phyloP scores from a whole-genome alignment of 306 rosid species.

The Lathyrus tuberosus region DNA sequence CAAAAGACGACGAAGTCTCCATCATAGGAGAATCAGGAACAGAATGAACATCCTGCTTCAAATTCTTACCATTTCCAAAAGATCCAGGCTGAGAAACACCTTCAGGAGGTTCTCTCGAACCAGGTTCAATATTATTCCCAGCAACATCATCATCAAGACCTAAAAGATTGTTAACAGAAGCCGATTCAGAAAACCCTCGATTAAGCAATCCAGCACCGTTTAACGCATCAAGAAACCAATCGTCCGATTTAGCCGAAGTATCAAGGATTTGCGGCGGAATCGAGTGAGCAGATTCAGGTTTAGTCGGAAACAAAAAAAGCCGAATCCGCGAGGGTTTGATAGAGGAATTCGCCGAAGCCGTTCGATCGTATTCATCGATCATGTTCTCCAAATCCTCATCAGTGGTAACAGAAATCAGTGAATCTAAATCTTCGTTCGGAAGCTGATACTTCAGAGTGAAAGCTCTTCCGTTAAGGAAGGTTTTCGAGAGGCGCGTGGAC shows the following conservation, averaged over 20 bases:
- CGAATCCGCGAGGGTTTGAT: constrained; percentile 79
- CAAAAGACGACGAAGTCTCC: constrained; percentile 84
- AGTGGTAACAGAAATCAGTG: constrained; percentile 82
- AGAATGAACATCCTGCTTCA: constrained; percentile 82
- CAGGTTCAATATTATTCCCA: constrained; percentile 56
- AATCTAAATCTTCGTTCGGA: constrained; percentile 92
- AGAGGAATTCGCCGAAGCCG: constrained; percentile 47
- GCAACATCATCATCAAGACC: constrained; percentile 72
- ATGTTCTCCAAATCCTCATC: constrained; percentile 95
- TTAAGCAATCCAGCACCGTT: constrained; percentile 67
- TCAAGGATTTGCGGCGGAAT: constrained; percentile 73
- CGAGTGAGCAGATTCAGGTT: constrained; percentile 82
- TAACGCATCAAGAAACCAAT: constrained; percentile 82
- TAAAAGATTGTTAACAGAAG: constrained; percentile 77
- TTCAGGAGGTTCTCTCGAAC: constrained; percentile 48
- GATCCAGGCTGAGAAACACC: constrained; percentile 55
- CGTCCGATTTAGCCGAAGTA: constrained; percentile 67
- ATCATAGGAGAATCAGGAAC: constrained; percentile 97
- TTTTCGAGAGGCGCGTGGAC: constrained; percentile 70
- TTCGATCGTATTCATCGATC: constrained; percentile 97
- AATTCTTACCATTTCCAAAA: constrained; percentile 61
- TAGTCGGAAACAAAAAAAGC: constrained; percentile 68
- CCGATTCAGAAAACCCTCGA: constrained; percentile 78
- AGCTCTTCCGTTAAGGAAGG: constrained; percentile 61
- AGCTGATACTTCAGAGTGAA: constrained; percentile 91